Evolutionary conservation across 2,329 filamentous ascomycete genomes (phyloP).

Genomic region (Nigrospora oryzae): DNA sequence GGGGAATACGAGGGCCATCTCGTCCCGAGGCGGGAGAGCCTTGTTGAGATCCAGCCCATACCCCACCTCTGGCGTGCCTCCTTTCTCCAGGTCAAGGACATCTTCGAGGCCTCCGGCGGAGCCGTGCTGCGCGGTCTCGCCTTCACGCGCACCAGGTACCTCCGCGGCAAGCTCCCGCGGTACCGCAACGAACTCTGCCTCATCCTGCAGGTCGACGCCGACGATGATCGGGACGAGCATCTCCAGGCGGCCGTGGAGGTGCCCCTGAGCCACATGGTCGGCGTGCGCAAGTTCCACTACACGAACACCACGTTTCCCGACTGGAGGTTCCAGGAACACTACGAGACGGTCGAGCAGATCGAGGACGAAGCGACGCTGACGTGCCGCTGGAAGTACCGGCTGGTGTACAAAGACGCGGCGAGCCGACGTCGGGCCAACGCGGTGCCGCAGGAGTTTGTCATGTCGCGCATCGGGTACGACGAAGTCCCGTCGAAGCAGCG

Average conservation of each 20-base stretch:
- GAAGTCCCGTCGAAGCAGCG: constrained; percentile 13
- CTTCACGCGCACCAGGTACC: constrained; percentile 16
- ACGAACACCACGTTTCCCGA: constrained; percentile 21
- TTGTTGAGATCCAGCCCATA: background rate
- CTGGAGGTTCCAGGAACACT: constrained; percentile 8
- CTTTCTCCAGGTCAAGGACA: background rate
- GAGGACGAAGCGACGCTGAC: constrained; percentile 21
- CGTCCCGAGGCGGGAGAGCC: too few relatives aligned
- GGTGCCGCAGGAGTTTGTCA: constrained; percentile 13
- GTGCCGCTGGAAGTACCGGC: constrained; percentile 26
- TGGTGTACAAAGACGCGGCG: constrained; percentile 14
- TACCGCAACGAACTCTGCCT: constrained; percentile 19
- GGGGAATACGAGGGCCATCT: background rate
- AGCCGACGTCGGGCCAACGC: constrained; percentile 9
- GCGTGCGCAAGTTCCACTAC: constrained; percentile 16
- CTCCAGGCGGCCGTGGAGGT: constrained; percentile 18
- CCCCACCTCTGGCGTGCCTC: background rate
- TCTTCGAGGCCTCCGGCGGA: background rate
- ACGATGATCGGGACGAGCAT: constrained; percentile 13
- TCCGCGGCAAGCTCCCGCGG: constrained; percentile 16
- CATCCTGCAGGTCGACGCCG: constrained; percentile 15
- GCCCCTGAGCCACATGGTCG: constrained; percentile 10
- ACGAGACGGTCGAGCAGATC: constrained; percentile 11
- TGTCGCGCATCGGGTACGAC: constrained; percentile 18
- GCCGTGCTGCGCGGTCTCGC: constrained; percentile 16